These are phyloP conservation scores for Backusella luteola DNA, from an alignment of 192 early-diverging fungal species.

Conservation along the genomic window DNA sequence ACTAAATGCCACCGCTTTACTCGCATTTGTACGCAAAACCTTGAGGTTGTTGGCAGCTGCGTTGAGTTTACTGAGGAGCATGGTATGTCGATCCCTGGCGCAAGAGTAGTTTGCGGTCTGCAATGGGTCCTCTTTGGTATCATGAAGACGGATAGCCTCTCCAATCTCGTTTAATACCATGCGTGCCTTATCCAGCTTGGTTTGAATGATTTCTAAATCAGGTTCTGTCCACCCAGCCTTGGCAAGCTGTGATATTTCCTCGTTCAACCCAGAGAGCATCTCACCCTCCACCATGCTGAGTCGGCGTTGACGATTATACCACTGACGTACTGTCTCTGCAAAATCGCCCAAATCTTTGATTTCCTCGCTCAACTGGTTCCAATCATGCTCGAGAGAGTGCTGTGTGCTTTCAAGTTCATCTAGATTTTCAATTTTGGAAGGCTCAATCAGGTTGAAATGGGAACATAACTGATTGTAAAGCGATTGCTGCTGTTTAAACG, in stretches of 20 bases:
- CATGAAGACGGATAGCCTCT: not conserved
- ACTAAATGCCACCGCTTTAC: constrained; percentile 16
- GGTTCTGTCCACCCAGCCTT: constrained; percentile 4
- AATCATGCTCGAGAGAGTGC: constrained; percentile 13
- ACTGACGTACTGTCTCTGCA: constrained; percentile 18
- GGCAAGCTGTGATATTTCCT: not conserved
- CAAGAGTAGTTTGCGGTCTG: constrained; percentile 32
- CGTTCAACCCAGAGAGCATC: not conserved
- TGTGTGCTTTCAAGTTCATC: constrained; percentile 10
- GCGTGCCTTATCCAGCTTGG: not conserved
- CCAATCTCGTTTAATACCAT: not conserved
- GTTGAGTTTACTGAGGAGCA: constrained; percentile 1
- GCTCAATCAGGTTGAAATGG: constrained; percentile 14
- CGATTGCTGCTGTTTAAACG: not conserved
- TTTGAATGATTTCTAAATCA: constrained; percentile 11
- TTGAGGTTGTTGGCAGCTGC: not conserved
- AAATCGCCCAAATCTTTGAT: constrained; percentile 17
- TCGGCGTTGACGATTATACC: constrained; percentile 29
- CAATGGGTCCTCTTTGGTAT: constrained; percentile 17
- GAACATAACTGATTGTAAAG: constrained; percentile 10
- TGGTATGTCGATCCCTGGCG: constrained; percentile 16
- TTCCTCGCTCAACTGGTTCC: constrained; percentile 12
- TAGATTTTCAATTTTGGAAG: constrained; percentile 14
- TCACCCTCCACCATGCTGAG: constrained; percentile 21
- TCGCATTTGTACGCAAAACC: constrained; percentile 6